These are phyloP conservation scores for Talaromyces proteolyticus DNA, from an alignment of 495 filamentous ascomycete genomes.

Conservation along the genomic window DNA sequence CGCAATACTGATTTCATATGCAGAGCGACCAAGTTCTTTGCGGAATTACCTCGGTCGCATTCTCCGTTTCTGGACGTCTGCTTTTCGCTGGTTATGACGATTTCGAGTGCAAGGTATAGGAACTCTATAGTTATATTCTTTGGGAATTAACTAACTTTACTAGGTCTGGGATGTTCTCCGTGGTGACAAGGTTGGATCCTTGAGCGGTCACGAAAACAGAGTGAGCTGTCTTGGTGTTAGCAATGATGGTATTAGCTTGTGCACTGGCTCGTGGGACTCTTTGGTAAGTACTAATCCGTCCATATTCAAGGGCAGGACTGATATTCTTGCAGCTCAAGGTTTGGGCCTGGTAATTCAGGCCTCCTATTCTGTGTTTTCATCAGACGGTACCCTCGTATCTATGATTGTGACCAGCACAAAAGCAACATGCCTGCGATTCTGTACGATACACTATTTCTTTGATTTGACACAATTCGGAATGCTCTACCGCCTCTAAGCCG, in stretches of 20 bases:
- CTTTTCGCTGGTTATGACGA: conserved; percentile 98
- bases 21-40: conserved; percentile 96
- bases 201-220: conserved; percentile 96
- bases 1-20: conserved; percentile 7
- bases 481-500: neutral
- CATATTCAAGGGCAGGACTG: neutral
- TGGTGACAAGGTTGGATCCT: conserved; percentile 91
- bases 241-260: conserved; percentile 98
- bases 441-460: conserved; percentile 4
- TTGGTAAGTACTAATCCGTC: conserved; percentile 58
- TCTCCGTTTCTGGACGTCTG: conserved; percentile 92
- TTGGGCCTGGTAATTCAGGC: conserved; percentile 65
- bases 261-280: conserved; percentile 99
- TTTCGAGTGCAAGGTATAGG: conserved; percentile 95
- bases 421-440: conserved; percentile 6
- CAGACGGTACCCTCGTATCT: neutral
- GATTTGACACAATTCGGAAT: neutral
- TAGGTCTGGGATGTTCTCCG: conserved; percentile 98
- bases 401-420: conserved; percentile 6
- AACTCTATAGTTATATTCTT: neutral
- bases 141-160: conserved; percentile 1
- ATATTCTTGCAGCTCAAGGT: conserved; percentile 63
- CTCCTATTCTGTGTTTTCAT: neutral
- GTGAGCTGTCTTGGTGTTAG: conserved; percentile 98
- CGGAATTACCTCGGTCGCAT: conserved; percentile 96